Conservation (phyloP, 345 rosid species). For the Cardiospermum halicacabum region DNA sequence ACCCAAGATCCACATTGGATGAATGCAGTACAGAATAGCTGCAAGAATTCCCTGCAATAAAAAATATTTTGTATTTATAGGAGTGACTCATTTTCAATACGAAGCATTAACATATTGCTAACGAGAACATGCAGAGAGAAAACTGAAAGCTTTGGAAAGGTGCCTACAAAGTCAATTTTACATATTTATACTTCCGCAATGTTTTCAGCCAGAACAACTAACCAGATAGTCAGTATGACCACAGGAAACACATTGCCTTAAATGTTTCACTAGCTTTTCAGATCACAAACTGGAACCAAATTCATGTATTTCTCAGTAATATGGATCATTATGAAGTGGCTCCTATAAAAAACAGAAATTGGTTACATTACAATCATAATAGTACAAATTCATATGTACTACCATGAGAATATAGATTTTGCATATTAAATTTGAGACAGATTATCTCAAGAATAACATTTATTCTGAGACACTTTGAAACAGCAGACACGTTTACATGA, state of each 20-base stretch:
- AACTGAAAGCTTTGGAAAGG: neutral
- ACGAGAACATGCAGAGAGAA: neutral
- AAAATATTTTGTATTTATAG: constrained; percentile 6
- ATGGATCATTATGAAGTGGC: neutral
- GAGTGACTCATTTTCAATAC: neutral
- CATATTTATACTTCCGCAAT: neutral
- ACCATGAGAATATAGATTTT: neutral
- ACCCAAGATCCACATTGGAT: constrained; percentile 38
- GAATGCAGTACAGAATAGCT: constrained; percentile 19
- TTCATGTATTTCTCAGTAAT: neutral
- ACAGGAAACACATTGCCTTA: neutral
- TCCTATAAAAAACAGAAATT: neutral
- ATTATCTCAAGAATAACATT: neutral
- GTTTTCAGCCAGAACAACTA: neutral
- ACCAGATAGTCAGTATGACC: neutral
- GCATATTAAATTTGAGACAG: neutral
- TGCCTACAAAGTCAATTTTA: neutral
- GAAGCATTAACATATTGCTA: constrained; percentile 5
- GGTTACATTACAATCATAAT: neutral
- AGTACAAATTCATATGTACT: neutral
- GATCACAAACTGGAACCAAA: neutral
- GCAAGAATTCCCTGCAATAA: constrained; percentile 26
- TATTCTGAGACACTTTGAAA: neutral
- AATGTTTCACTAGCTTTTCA: neutral
- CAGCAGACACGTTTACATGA: neutral